phyloP scores from a whole-genome alignment of 768 basidiomycete species.

The Russula foetens region DNA sequence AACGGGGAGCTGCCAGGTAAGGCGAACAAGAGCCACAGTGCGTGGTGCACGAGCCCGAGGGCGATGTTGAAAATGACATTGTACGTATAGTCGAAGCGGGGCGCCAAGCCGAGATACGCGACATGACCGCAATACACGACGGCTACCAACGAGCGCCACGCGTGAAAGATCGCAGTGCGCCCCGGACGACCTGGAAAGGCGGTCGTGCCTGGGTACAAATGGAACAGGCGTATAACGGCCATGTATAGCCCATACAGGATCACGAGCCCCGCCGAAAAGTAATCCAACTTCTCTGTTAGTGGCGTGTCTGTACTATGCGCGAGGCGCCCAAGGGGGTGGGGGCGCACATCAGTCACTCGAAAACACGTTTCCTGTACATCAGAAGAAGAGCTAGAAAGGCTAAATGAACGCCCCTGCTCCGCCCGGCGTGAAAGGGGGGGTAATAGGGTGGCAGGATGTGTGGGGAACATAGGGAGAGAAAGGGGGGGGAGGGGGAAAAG shows the following conservation, averaged over 20 bases:
- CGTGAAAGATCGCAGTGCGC: conserved; percentile 12
- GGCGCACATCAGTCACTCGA: conserved; percentile 12
- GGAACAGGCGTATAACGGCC: conserved; percentile 66
- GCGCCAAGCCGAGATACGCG: conserved; percentile 65
- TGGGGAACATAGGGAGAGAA: background rate
- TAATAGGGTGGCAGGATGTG: no score
- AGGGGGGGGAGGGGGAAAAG: background rate
- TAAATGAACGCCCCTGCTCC: background rate
- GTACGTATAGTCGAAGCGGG: conserved; percentile 88
- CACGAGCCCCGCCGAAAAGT: conserved; percentile 85
- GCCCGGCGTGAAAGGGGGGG: no score
- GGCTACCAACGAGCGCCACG: conserved; percentile 47
- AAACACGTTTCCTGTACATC: conserved; percentile 4
- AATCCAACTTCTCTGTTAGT: conserved; percentile 84
- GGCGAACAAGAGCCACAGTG: conserved; percentile 73
- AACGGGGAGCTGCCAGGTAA: conserved; percentile 41
- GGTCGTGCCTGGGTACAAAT: conserved; percentile 47
- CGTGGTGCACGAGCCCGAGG: conserved; percentile 71
- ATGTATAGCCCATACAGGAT: conserved; percentile 79
- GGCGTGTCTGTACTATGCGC: conserved; percentile 58
- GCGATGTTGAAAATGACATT: conserved; percentile 81
- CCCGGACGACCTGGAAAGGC: conserved; percentile 14
- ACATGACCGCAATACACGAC: conserved; percentile 61
- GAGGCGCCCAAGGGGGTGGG: background rate
- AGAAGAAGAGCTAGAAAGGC: background rate